These are phyloP conservation scores for Xanthoconium stramineum DNA, from an alignment of 768 basidiomycete species.

Conservation along the genomic window DNA sequence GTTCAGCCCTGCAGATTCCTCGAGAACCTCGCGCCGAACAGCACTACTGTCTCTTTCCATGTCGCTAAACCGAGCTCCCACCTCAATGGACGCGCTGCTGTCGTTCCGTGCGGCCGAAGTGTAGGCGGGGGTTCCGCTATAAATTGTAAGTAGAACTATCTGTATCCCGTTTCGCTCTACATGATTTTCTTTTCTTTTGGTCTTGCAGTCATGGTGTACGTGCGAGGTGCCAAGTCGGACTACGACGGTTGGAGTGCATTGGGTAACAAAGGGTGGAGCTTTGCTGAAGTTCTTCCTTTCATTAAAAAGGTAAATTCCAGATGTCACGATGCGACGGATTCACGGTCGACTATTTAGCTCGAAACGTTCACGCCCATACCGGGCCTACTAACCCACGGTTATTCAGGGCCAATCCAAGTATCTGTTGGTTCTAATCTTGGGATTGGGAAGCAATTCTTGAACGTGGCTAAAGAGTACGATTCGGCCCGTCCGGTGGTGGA, in stretches of 20 bases:
- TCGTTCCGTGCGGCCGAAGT: slow-evolving; percentile 47
- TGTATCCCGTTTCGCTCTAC: too few relatives aligned
- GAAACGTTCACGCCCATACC: slow-evolving; percentile 34
- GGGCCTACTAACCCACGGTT: slow-evolving; percentile 36
- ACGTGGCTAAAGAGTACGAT: slow-evolving; percentile 46
- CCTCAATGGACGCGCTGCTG: slow-evolving; percentile 40
- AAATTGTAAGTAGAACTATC: slow-evolving; percentile 53
- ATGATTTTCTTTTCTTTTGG: neutral
- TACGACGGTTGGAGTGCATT: slow-evolving; percentile 57
- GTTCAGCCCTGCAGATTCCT: slow-evolving; percentile 53
- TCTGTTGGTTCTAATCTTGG: slow-evolving; percentile 9
- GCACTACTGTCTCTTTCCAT: slow-evolving; percentile 45
- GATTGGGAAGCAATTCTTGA: slow-evolving; percentile 45
- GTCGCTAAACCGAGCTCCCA: slow-evolving; percentile 37
- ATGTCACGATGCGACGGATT: slow-evolving; percentile 13
- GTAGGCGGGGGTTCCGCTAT: slow-evolving; percentile 63
- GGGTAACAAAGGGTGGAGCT: slow-evolving; percentile 60
- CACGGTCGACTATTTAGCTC: slow-evolving; percentile 40
- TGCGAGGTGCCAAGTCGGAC: slow-evolving; percentile 56
- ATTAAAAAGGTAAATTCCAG: slow-evolving; percentile 47
- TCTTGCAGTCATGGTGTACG: slow-evolving; percentile 45
- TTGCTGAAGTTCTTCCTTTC: slow-evolving; percentile 52
- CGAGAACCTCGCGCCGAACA: slow-evolving; percentile 37
- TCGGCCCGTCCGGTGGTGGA: slow-evolving; percentile 40
- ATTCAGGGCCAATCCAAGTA: slow-evolving; percentile 31